A percentile compares a stretch with the other conserved stretches of the same genome.
phyloP scores from a whole-genome alignment of 176 grass and related monocot genomes.

The Aegilops sharonensis region DNA sequence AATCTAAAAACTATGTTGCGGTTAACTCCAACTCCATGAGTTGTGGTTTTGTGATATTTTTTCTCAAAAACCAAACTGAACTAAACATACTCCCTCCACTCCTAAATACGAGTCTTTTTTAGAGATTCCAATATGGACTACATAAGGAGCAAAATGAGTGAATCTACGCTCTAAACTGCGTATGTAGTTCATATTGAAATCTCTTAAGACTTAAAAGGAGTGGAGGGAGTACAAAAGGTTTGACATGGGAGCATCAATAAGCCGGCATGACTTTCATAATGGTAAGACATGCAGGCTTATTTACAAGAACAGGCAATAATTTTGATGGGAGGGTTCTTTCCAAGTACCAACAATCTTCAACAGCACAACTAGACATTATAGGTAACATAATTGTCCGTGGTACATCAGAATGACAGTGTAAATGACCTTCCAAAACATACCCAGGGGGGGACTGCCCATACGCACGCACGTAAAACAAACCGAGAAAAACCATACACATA shows the following conservation, averaged over 20 bases:
- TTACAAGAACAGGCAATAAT: not conserved
- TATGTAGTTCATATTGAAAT: too few relatives aligned
- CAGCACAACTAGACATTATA: constrained; percentile 14
- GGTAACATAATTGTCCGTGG: constrained; percentile 17
- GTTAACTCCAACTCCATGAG: too few relatives aligned
- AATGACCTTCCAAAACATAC: constrained; percentile 33
- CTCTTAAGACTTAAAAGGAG: too few relatives aligned
- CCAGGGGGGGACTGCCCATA: constrained; percentile 21
- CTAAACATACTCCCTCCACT: too few relatives aligned
- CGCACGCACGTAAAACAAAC: constrained; percentile 17
- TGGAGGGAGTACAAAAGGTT: too few relatives aligned
- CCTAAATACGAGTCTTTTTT: too few relatives aligned
- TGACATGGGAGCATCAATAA: not conserved
- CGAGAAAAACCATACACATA: constrained; percentile 46
- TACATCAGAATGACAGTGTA: constrained; percentile 30
- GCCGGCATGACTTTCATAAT: not conserved
- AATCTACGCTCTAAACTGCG: too few relatives aligned
- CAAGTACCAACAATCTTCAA: not conserved
- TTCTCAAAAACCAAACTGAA: too few relatives aligned
- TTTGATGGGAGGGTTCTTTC: not conserved
- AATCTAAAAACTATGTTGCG: too few relatives aligned
- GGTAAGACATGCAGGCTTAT: not conserved
- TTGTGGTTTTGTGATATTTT: too few relatives aligned
- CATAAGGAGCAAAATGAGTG: too few relatives aligned
- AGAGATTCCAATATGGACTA: too few relatives aligned